Conservation (phyloP, 805 yeast species). For the Ogataea angusta region DNA sequence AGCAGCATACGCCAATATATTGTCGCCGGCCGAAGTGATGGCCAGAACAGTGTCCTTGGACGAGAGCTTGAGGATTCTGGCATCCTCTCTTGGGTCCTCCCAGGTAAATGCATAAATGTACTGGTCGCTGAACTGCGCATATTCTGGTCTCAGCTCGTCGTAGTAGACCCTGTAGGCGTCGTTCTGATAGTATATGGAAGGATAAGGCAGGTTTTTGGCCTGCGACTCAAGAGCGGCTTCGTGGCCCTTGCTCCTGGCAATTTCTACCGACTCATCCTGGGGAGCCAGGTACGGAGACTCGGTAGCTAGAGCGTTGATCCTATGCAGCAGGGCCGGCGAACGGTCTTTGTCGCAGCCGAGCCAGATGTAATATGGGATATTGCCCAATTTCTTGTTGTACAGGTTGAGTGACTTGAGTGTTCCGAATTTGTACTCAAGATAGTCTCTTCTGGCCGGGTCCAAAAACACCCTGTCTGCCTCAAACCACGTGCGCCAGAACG, state of each 20-base stretch:
- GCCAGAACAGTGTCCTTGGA: constrained; percentile 72
- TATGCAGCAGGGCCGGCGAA: constrained; percentile 45
- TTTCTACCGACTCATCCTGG: constrained; percentile 27
- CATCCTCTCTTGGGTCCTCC: constrained; percentile 88
- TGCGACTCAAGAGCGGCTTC: constrained; percentile 69
- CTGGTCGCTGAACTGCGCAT: constrained; percentile 70
- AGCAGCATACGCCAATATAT: constrained; percentile 68
- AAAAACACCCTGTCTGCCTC: constrained; percentile 78
- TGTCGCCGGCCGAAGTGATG: constrained; percentile 86
- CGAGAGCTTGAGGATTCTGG: constrained; percentile 56
- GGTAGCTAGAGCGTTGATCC: constrained; percentile 69
- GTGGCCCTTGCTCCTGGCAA: constrained; percentile 62
- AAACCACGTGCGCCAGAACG: constrained; percentile 87
- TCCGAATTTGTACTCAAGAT: constrained; percentile 78
- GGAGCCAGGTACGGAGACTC: constrained; percentile 83
- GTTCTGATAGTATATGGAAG: constrained; percentile 74
- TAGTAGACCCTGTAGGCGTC: constrained; percentile 79
- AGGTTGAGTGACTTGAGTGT: constrained; percentile 72
- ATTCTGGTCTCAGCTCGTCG: constrained; percentile 65
- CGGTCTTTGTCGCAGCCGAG: constrained; percentile 65
- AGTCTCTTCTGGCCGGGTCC: constrained; percentile 78
- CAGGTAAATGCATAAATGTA: constrained; percentile 86
- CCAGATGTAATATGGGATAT: constrained; percentile 83
- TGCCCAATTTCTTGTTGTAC: constrained; percentile 62
- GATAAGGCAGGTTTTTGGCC: constrained; percentile 68